These are phyloP conservation scores for Alternaria solani DNA, from an alignment of 2,329 filamentous ascomycete species.

Conservation along the genomic window DNA sequence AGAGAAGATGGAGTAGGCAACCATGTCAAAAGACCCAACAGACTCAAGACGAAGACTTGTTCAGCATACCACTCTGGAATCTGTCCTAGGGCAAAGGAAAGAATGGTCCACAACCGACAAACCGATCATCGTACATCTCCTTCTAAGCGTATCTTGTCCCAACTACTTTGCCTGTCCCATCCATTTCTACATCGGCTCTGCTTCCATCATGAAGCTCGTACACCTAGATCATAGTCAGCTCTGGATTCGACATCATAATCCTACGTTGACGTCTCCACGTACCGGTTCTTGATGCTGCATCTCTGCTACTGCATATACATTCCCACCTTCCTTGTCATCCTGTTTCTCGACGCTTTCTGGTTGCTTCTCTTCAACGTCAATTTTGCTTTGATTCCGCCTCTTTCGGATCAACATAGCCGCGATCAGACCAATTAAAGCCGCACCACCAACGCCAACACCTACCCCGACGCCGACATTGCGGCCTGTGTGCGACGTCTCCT, in stretches of 20 bases:
- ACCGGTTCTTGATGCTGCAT: conserved; percentile 2
- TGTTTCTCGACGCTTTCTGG: not conserved
- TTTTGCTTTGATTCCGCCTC: not conserved
- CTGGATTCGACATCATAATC: not conserved
- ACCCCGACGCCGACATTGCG: conserved; percentile 12
- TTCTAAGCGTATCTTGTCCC: not conserved
- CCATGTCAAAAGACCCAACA: not conserved
- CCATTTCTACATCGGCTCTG: not conserved
- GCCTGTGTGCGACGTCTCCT: not conserved
- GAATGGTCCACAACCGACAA: not conserved
- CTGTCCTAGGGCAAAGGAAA: not conserved
- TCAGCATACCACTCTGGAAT: not conserved
- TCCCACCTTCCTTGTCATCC: not conserved
- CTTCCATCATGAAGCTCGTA: not conserved
- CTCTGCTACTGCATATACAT: not conserved
- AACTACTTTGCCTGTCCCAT: not conserved
- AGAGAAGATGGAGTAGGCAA: not conserved
- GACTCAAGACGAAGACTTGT: not conserved
- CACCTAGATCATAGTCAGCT: not conserved
- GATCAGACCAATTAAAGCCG: not conserved
- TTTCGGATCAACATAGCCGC: not conserved
- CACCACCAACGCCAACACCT: not conserved
- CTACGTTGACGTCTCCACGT: not conserved
- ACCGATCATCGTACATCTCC: not conserved
- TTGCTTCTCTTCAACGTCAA: not conserved